Evolutionary conservation across 2,329 filamentous ascomycete species (phyloP).

Genomic region (Venturiaceae sp.): DNA sequence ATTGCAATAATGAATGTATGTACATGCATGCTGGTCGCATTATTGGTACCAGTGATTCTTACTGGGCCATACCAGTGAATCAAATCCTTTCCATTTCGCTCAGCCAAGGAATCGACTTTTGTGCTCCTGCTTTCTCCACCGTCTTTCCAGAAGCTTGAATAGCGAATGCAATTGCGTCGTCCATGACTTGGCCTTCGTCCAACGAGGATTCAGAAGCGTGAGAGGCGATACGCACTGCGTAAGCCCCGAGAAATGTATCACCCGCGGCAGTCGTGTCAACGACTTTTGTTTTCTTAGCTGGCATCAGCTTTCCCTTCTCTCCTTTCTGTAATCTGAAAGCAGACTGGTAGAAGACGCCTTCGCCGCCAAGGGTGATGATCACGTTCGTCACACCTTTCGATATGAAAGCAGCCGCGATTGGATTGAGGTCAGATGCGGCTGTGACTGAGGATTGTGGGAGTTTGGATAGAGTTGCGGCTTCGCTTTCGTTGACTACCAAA

Average conservation of each 20-base stretch:
- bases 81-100: conserved; percentile 31
- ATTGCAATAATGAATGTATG: not conserved
- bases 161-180: conserved; percentile 49
- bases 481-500: conserved; percentile 83
- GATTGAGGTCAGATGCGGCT: conserved; percentile 22
- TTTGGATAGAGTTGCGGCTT: conserved; percentile 64
- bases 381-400: conserved; percentile 62
- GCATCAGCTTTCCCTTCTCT: conserved; percentile 21
- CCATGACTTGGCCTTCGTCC: conserved; percentile 32
- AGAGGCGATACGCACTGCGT: conserved; percentile 47
- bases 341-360: conserved; percentile 34
- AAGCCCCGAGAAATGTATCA: conserved; percentile 87
- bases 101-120: conserved; percentile 57
- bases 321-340: conserved; percentile 23
- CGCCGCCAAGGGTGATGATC: conserved; percentile 69
- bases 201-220: conserved; percentile 51
- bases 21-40: not conserved
- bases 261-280: conserved; percentile 92
- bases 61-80: no score
- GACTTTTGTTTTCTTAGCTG: conserved; percentile 63
- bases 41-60: no score
- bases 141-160: conserved; percentile 55
- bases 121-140: conserved; percentile 56
- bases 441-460: conserved; percentile 20
- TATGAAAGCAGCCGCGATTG: conserved; percentile 53